Evolutionary conservation across 164 flowering plant species (phyloP), one percentile per base, ranked within the genome.

Genomic region (Buxus sempervirens): DNA sequence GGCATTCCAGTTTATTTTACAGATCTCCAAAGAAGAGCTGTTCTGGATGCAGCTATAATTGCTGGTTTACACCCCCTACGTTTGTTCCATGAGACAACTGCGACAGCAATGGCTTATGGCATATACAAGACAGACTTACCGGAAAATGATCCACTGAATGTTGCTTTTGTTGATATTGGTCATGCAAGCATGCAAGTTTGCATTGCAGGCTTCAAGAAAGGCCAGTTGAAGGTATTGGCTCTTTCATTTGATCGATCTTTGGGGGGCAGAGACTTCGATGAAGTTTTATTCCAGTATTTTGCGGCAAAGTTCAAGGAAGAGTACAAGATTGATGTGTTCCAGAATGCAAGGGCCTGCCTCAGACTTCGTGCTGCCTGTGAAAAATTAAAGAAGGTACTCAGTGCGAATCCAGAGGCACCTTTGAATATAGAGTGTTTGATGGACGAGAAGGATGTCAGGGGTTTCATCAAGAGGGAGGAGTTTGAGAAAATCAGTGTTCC

Each of bases 381-480:
- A 65, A 84, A 86, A 77, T 64, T 84, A 60, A 86, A 84, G 77
- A 86, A 86, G 72, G 20, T 55, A 55, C 85, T 92, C 26, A 92
- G 98, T 82, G 98, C 98, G 24, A 90, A 92, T 70, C 91, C 98
- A 0, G 88, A 72, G 80, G 93, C 98, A 27, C 98, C 96, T 42
- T 62, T 90, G 73, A 85, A 87, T 72, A 88, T 92, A 18, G 98
- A 92, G 75, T 92, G 97, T 75, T 72, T 92, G 45, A 92, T 92
- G 97, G 97, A 92, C 19, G 97, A 92, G 77, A 92, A 90, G 71
- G 98, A 92, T 82, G 98, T 92, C 10, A 83, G 86, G 66, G 87
- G 96, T 2, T 73, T 80, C 69, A 92, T 92, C 42, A 92, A 89
- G 79, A 85, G 98, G 65, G 96, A 92, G 5, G 97, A 88, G 68